phyloP scores from a whole-genome alignment of 495 filamentous ascomycete genomes.

The Talaromyces trachyspermus region DNA sequence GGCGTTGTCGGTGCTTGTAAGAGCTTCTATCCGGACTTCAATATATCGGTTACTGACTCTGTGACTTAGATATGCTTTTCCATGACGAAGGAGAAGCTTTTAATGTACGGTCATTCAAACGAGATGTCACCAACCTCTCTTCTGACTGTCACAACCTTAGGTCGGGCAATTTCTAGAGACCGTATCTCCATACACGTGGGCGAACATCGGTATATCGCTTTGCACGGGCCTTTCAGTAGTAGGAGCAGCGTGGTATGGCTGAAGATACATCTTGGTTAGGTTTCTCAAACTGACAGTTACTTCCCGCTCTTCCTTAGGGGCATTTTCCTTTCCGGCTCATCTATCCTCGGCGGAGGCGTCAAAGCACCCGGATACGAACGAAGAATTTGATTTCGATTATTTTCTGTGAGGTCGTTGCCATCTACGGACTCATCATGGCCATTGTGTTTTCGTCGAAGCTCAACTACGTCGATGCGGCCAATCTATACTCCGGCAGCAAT shows the following conservation, averaged over 20 bases:
- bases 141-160: constrained; percentile 41
- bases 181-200: constrained; percentile 92
- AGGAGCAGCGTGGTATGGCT: constrained; percentile 90
- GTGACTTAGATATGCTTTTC: constrained; percentile 83
- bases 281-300: constrained; percentile 21
- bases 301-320: constrained; percentile 64
- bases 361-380: constrained; percentile 93
- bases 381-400: constrained; percentile 99
- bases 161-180: constrained; percentile 91
- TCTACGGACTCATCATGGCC: constrained; percentile 99
- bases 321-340: constrained; percentile 98
- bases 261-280: neutral
- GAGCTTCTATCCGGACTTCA: constrained; percentile 20
- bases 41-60: constrained; percentile 26
- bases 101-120: constrained; percentile 57
- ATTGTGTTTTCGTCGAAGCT: constrained; percentile 94
- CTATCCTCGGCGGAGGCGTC: constrained; percentile 94
- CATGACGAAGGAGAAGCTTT: constrained; percentile 92
- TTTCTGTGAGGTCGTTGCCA: constrained; percentile 99
- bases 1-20: constrained; percentile 85
- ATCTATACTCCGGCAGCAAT: constrained; percentile 55
- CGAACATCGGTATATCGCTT: constrained; percentile 79
- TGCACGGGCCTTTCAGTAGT: constrained; percentile 95
- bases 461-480: constrained; percentile 42
- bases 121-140: neutral